Conservation (phyloP, 352 stramenopile species). For the Phytophthora colocasiae region DNA sequence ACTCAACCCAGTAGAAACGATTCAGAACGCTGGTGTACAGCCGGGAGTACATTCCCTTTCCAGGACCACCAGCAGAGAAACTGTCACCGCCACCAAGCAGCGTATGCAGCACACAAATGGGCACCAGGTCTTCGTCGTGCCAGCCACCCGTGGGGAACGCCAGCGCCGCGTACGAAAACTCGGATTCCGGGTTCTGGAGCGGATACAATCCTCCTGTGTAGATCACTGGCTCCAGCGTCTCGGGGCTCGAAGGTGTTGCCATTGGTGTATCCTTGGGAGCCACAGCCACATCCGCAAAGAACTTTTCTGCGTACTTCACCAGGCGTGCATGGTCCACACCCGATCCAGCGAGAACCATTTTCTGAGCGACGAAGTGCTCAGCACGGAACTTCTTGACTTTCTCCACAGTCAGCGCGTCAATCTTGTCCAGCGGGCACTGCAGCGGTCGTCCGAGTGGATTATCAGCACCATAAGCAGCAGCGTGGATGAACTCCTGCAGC, state of each 20-base stretch:
- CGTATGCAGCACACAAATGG: conserved; percentile 97
- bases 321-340: conserved; percentile 96
- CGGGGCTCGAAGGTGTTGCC: conserved; percentile 38
- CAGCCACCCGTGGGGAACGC: conserved; percentile 97
- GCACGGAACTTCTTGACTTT: conserved; percentile 75
- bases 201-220: conserved; percentile 79
- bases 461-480: conserved; percentile 84
- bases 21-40: conserved; percentile 99
- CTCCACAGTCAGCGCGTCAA: conserved; percentile 76
- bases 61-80: conserved; percentile 98
- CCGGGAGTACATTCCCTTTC: conserved; percentile 99
- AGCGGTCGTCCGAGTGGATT: conserved; percentile 80
- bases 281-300: conserved; percentile 83
- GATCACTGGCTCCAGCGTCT: conserved; percentile 52
- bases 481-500: conserved; percentile 88
- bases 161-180: conserved; percentile 93
- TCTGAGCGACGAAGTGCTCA: conserved; percentile 88
- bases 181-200: conserved; percentile 71
- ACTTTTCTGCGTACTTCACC: conserved; percentile 88
- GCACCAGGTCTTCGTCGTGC: conserved; percentile 96
- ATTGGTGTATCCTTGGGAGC: conserved; percentile 21
- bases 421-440: conserved; percentile 83
- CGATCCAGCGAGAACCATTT: conserved; percentile 92
- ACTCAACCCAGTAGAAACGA: conserved; percentile 98
- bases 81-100: conserved; percentile 97